phyloP scores from a whole-genome alignment of 2,329 filamentous ascomycete genomes.

The Trichoderma afroharzianum region DNA sequence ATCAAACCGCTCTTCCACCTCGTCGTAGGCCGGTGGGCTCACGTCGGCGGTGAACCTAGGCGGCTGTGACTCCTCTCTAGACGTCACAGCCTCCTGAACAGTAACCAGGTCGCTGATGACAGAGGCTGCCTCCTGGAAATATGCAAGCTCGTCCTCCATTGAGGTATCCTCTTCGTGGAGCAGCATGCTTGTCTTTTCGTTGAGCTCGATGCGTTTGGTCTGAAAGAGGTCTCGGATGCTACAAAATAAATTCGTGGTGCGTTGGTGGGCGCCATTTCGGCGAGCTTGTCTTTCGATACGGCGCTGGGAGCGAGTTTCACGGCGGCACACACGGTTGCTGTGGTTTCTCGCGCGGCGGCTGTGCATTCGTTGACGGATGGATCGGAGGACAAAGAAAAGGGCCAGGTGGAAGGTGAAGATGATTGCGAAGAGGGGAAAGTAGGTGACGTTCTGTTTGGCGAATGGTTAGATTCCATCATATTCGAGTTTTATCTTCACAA shows the following conservation, averaged over 20 bases:
- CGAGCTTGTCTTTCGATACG: slow-evolving; percentile 26
- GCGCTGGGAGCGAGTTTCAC: slow-evolving; percentile 26
- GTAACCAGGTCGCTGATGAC: slow-evolving; percentile 45
- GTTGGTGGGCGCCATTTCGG: slow-evolving; percentile 18
- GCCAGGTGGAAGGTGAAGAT: slow-evolving; percentile 17
- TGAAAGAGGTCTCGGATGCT: background rate
- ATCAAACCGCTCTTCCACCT: slow-evolving; percentile 8
- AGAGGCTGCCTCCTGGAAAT: slow-evolving; percentile 44
- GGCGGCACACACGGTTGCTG: background rate
- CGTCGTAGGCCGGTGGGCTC: slow-evolving; percentile 23
- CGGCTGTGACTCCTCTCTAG: background rate
- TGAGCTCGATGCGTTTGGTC: background rate
- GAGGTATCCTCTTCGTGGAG: slow-evolving; percentile 16
- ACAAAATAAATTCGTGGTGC: slow-evolving; percentile 21
- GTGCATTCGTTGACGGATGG: slow-evolving; percentile 2
- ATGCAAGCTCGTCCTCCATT: slow-evolving; percentile 48
- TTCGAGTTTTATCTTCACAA: background rate
- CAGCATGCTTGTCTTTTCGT: slow-evolving; percentile 10
- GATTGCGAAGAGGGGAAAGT: slow-evolving; percentile 4
- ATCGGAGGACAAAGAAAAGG: slow-evolving; percentile 12
- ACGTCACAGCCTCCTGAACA: slow-evolving; percentile 35
- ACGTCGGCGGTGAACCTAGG: slow-evolving; percentile 17
- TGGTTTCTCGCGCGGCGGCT: background rate
- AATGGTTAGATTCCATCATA: background rate
- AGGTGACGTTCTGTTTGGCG: background rate